These are phyloP conservation scores for Alternaria incomplexa DNA, from an alignment of 2,329 filamentous ascomycete genomes.

Conservation along the genomic window DNA sequence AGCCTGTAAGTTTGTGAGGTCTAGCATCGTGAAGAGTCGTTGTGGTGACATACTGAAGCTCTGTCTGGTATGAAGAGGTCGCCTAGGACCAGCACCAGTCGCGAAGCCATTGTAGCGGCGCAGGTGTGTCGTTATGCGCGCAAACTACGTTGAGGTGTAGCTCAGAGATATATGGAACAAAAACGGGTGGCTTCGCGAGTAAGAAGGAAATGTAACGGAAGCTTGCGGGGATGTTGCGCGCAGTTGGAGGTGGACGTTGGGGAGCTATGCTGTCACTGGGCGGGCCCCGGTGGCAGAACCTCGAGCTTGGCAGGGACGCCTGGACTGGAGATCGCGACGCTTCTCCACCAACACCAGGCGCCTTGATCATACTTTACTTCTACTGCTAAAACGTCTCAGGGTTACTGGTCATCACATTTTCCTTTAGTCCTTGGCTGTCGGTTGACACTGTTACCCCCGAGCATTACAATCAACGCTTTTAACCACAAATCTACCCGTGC, in stretches of 20 bases:
- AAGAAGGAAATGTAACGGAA: background rate
- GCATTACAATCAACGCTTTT: too few relatives aligned
- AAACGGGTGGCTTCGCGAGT: background rate
- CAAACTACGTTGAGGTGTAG: background rate
- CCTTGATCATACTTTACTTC: too few relatives aligned
- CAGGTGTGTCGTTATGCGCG: background rate
- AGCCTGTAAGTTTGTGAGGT: conserved; percentile 48
- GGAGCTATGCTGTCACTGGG: conserved; percentile 23
- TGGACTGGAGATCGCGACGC: background rate
- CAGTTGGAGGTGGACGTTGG: conserved; percentile 16
- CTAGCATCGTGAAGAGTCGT: conserved; percentile 17
- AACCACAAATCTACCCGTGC: too few relatives aligned
- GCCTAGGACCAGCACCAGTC: conserved; percentile 50
- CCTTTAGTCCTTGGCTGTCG: too few relatives aligned
- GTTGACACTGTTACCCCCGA: too few relatives aligned
- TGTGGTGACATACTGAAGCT: conserved; percentile 44
- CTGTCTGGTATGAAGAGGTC: conserved; percentile 54
- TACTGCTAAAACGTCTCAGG: too few relatives aligned
- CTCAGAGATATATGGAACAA: background rate
- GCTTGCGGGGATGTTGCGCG: conserved; percentile 10
- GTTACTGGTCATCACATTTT: too few relatives aligned
- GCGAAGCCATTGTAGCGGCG: conserved; percentile 46
- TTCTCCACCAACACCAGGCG: background rate
- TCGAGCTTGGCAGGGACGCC: conserved; percentile 18
- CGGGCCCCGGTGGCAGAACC: conserved; percentile 21